Evolutionary conservation across 2,329 filamentous ascomycete species (phyloP).

Genomic region (Aureobasidium lini): DNA sequence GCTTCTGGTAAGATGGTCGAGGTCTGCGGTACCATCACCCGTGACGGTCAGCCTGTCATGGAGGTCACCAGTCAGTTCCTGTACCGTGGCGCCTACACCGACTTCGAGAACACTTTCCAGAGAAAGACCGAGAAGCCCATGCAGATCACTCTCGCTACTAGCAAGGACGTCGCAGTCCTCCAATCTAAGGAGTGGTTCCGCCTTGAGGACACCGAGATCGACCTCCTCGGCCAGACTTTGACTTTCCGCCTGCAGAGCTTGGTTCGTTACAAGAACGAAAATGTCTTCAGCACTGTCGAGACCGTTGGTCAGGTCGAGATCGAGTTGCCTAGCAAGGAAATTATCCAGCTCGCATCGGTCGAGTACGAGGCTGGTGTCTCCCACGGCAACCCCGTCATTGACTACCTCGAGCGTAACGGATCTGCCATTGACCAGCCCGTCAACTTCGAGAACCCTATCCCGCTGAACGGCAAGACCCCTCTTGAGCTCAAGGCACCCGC

Average conservation of each 20-base stretch:
- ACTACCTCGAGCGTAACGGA: conserved; percentile 89
- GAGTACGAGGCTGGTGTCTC: conserved; percentile 89
- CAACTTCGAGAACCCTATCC: conserved; percentile 95
- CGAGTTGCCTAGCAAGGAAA: conserved; percentile 91
- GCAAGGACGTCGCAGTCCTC: conserved; percentile 87
- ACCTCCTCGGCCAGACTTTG: conserved; percentile 85
- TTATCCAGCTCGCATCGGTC: conserved; percentile 94
- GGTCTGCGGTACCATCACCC: conserved; percentile 92
- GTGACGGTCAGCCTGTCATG: conserved; percentile 82
- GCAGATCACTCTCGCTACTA: conserved; percentile 78
- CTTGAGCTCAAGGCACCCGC: conserved; percentile 83
- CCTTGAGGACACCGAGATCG: conserved; percentile 73
- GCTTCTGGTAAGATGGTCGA: conserved; percentile 99
- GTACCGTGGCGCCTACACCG: conserved; percentile 85
- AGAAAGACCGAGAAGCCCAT: conserved; percentile 93
- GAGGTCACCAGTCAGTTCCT: conserved; percentile 97
- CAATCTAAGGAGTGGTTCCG: conserved; percentile 98
- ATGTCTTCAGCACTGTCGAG: conserved; percentile 82
- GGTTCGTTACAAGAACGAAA: conserved; percentile 90
- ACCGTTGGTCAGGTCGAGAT: conserved; percentile 88
- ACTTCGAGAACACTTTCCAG: conserved; percentile 98
- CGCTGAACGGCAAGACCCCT: conserved; percentile 84
- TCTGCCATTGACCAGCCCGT: conserved; percentile 91
- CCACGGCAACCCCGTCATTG: conserved; percentile 91
- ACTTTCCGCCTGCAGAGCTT: conserved; percentile 93